Base-by-base conservation (phyloP, 116 monocot species). In the Posidonia oceanica region DNA sequence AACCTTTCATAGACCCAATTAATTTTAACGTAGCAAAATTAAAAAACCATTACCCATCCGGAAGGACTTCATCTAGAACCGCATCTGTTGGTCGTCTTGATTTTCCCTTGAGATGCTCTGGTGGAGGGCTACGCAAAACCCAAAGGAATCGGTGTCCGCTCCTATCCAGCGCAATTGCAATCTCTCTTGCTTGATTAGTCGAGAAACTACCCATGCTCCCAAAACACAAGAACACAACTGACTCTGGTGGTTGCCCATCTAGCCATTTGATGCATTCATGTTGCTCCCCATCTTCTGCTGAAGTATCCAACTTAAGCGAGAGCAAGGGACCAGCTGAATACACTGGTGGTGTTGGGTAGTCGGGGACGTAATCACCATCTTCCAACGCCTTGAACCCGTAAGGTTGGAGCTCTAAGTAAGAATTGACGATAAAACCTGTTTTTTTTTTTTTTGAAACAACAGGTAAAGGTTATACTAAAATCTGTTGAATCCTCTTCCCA, bases 181-280 rank as follows among this genome's bases (percentile, higher is more conserved):
- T 73, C 68, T 86, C 86, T 36, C 42, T 59, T 60, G 61, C 63
- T 62, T 80, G 75, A 1, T 13, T 4, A 29, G 39, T 36, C 0
- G 16, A 0, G 66, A 89, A 75, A 17, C 48, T 22, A 3, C 83
- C 79, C 62, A 66, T 76, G 72, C 84, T 90, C 36, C 90, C 86
- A 40, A 86, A 84, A 73, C 86, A 86, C 39, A 86, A 52, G 72
- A 79, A 82, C 54, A 86, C 77, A 51, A 90, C 86, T 0, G 83
- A 86, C 57, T 14, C 56, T 59, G 17, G 11, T 16, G 77, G 83
- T 48, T 86, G 83, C 37, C 39, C 54, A 52, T 88, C 83, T 14
- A 88, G 80, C 88, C 85, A 88, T 48, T 66, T 14, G 12, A 81
- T 52, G 51, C 85, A 85, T 53, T 80, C 80, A 36, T 85, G 83